Conservation (phyloP, 495 filamentous ascomycete genomes). For the Coniosporium apollinis region DNA sequence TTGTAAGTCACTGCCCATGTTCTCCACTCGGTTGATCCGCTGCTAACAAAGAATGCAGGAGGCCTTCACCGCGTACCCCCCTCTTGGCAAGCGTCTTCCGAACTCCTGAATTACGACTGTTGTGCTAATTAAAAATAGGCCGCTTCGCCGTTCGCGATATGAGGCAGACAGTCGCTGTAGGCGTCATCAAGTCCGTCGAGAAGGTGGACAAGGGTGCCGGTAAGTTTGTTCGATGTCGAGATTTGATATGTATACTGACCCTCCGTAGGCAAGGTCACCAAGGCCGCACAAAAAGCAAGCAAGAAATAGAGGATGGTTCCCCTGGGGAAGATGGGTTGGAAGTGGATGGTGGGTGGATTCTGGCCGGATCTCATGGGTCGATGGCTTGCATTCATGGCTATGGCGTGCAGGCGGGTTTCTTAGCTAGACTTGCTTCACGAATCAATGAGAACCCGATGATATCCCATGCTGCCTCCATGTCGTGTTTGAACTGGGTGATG, state of each 20-base stretch:
- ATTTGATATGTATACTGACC: slow-evolving; percentile 37
- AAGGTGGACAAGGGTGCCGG: slow-evolving; percentile 19
- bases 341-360: no score
- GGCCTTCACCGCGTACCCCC: no score
- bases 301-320: slow-evolving; percentile 51
- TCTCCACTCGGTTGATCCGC: slow-evolving; percentile 96
- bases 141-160: slow-evolving; percentile 20
- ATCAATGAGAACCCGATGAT: no score
- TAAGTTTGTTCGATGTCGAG: not conserved
- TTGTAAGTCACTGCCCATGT: slow-evolving; percentile 99
- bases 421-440: no score
- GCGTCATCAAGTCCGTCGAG: slow-evolving; percentile 64
- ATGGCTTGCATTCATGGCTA: no score
- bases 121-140: no score
- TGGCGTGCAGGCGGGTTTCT: no score
- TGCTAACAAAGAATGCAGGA: no score
- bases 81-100: slow-evolving; percentile 36
- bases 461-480: no score
- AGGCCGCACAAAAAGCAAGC: slow-evolving; percentile 44
- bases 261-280: slow-evolving; percentile 60
- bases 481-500: no score
- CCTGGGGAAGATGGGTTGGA: no score
- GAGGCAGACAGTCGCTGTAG: slow-evolving; percentile 78
- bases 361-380: no score
- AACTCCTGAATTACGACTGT: slow-evolving; percentile 1